Base-by-base conservation (phyloP, 345 rosid species). In the Triadica sebifera region DNA sequence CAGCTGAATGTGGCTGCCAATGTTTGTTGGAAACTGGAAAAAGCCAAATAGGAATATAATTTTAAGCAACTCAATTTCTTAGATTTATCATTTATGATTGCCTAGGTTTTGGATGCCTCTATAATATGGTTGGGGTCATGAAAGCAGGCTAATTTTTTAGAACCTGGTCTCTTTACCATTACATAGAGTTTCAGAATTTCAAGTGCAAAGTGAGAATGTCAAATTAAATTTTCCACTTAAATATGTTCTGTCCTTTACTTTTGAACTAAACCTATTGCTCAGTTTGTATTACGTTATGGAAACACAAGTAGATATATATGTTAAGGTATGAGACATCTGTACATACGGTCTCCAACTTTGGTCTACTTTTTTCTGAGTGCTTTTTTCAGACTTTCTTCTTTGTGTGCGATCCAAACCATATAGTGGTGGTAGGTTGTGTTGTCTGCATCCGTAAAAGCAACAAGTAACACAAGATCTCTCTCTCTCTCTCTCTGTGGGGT, bases 181-280 rank as follows among this genome's bases (percentile, higher is more conserved):
- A 6, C 39, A 24, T 65, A 57, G 62, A 63, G 68, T 38, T 38
- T 8, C 19, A 12, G 46, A 17, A 37, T 13, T 51, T 63, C 17
- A 50, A 62, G 20, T 45, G 1, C 53, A 49, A n/a, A 47, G 29
- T 61, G 38, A 47, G 34, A 29, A 29, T 29, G 34, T 2, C 34
- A 29, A 29, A 29, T 29, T 29, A 71, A 60, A 43, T 52, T 64
- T 59, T 38, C 29, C 12, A 12, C 34, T n/a, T n/a, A 25, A 22
- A 8, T 59, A n/a, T 71, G 43, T 9, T 50, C 45, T 43, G 39
- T 45, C 67, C 46, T 47, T 60, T 34, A 61, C 43, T 61, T 55
- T 55, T 70, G 50, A 70, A 38, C 68, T 47, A 29, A 72, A 52
- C 41, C 50, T 34, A 50, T 51, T 69, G n/a, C 55, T 71, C 6